Percentiles rank a stretch among this genome's conserved stretches.
Conservation (phyloP, 352 stramenopile genomes). For the Blastocystis sp. region DNA sequence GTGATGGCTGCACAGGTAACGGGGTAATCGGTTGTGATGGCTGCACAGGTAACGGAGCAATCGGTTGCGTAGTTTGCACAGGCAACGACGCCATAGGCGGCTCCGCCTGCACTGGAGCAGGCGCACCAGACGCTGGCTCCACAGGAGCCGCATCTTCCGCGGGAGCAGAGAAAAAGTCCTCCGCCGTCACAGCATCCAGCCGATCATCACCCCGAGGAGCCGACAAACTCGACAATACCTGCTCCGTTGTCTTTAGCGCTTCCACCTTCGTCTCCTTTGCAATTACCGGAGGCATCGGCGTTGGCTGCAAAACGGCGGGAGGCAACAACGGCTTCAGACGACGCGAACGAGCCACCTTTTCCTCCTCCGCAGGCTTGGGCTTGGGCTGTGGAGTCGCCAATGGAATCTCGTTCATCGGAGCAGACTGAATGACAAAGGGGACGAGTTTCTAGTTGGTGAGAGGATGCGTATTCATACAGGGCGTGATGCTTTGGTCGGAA, state of each 20-base stretch:
- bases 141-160: background rate
- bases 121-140: background rate
- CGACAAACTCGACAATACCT: background rate
- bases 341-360: background rate
- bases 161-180: background rate
- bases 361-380: background rate
- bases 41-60: too few relatives aligned
- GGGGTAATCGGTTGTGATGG: too few relatives aligned
- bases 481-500: background rate
- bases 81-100: too few relatives aligned
- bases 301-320: background rate
- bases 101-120: too few relatives aligned
- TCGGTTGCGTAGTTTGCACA: too few relatives aligned
- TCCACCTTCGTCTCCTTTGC: background rate
- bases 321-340: background rate
- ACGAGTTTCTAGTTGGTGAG: too few relatives aligned
- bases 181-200: background rate
- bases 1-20: too few relatives aligned
- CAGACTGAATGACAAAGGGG: background rate
- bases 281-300: background rate
- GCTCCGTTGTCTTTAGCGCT: background rate
- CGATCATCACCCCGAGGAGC: background rate
- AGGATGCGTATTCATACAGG: too few relatives aligned
- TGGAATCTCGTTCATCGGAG: background rate
- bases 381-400: background rate